Base-by-base conservation (phyloP, 805 yeast species). In the Yamadazyma sp. region DNA sequence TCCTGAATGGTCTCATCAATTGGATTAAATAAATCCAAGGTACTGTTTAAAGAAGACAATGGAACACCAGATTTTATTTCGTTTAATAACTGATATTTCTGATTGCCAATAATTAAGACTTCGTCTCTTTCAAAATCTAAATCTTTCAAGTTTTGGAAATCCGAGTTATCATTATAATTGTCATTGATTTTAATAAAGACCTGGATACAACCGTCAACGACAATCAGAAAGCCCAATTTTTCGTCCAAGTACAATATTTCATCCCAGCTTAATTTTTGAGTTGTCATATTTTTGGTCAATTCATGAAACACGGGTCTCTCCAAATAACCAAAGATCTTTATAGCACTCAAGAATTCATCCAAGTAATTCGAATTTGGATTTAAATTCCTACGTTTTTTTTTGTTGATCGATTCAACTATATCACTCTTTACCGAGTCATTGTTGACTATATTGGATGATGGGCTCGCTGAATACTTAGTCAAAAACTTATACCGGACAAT, bases 221-320 rank as follows among this genome's bases (percentile, higher is more conserved):
- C 95, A 28, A 93, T 84, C 23, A 93, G 80, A 50, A 93, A 89
- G 1, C 98, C 98, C 5, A 82, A 65, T 5, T 79, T 74, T 33
- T 82, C 86, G 42, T 84, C 86, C 25, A 91, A 59, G 31, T 78
- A 70, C 22, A 93, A 61, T 7, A 83, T 71, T 53, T 91, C 98
- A 23, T 86, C 91, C 4, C 76, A 73, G 18, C 80, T 80, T 24
- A 91, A 56, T 41, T 85, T 82, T 52, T 86, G 87, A 1, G 98
- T 91, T 35, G 86, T 86, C 86, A 91, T 87, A 42, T 83, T 83
- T 52, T 85, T 82, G 3, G 98, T 89, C 48, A 91, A 71, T 50
- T 89, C 98, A 53, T 89, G 94, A 57, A 91, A 89, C 1, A 91
- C 96, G 2, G 86, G 83, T 42, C 82, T 74, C 46, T 91, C 98